phyloP scores from a whole-genome alignment of 2,329 filamentous ascomycete genomes.

The Iodosphaeria phyllophila region DNA sequence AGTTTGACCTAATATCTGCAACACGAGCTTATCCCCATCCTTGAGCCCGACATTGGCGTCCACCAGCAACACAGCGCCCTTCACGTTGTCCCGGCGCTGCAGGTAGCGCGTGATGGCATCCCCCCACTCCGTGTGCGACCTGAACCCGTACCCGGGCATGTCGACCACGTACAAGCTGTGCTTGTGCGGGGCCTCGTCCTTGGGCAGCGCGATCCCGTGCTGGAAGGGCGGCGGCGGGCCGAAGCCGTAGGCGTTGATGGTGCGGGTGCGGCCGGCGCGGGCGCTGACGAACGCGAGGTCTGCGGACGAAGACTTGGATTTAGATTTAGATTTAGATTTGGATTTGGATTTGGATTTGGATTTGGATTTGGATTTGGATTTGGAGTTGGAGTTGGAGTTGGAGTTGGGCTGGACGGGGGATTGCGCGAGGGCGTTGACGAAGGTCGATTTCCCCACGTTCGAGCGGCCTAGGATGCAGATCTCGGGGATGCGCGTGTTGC shows the following conservation, averaged over 20 bases:
- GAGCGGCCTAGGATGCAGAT: conserved; percentile 72
- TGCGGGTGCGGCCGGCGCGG: conserved; percentile 30
- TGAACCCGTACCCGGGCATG: conserved; percentile 30
- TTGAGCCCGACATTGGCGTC: conserved; percentile 33
- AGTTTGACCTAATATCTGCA: conserved; percentile 25
- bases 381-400: too few relatives aligned
- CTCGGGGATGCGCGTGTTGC: conserved; percentile 34
- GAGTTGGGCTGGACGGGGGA: too few relatives aligned
- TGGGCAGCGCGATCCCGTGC: conserved; percentile 9
- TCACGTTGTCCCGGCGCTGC: conserved; percentile 22
- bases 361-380: too few relatives aligned
- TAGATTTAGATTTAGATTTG: too few relatives aligned
- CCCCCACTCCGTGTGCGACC: conserved; percentile 30
- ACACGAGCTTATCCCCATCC: conserved; percentile 24
- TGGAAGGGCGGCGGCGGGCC: conserved; percentile 17
- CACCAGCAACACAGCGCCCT: conserved; percentile 33
- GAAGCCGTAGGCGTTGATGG: conserved; percentile 37
- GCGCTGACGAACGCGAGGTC: conserved; percentile 28
- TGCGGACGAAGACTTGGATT: too few relatives aligned
- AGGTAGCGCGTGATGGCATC: conserved; percentile 31
- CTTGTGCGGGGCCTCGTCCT: conserved; percentile 19
- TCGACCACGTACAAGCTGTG: conserved; percentile 30
- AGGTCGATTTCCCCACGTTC: conserved; percentile 78
- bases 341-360: too few relatives aligned
- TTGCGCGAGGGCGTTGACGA: conserved; percentile 65